These are phyloP conservation scores for Pogostemon cablin DNA, from an alignment of 257 asterid genomes.

Conservation along the genomic window DNA sequence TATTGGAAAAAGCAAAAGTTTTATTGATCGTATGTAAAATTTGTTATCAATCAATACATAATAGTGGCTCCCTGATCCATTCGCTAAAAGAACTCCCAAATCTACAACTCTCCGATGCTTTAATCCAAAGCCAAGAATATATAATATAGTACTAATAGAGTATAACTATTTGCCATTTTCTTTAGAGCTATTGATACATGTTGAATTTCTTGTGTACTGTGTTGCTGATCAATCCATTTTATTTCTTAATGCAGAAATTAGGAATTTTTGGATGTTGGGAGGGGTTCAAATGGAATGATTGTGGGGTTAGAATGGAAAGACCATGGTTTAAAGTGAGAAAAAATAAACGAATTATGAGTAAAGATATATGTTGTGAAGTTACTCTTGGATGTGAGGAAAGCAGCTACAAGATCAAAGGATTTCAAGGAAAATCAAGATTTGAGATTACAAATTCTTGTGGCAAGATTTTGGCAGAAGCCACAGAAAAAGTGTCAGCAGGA, in stretches of 20 bases:
- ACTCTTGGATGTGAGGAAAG: constrained; percentile 37
- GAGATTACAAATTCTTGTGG: constrained; percentile 51
- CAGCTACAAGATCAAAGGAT: constrained; percentile 44
- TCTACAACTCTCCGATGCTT: too few species aligned
- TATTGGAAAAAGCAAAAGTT: too few species aligned
- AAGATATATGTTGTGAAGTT: constrained; percentile 42
- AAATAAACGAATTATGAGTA: constrained; percentile 34
- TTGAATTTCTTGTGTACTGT: not conserved
- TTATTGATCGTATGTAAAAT: too few species aligned
- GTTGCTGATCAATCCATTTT: not conserved
- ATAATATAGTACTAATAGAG: too few species aligned
- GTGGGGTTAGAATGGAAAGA: constrained; percentile 34
- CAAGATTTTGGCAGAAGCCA: constrained; percentile 59
- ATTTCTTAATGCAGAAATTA: constrained; percentile 42
- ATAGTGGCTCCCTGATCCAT: too few species aligned
- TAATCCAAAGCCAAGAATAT: too few species aligned
- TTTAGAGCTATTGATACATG: too few species aligned
- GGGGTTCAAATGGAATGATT: constrained; percentile 48
- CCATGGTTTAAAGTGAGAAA: constrained; percentile 60
- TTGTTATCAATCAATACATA: too few species aligned
- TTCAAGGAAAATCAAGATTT: constrained; percentile 51
- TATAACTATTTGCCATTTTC: too few species aligned
- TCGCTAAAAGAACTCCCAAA: too few species aligned
- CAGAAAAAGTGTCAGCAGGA: constrained; percentile 48
- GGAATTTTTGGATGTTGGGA: constrained; percentile 56